Evolutionary conservation across 2,329 filamentous ascomycete species (phyloP).

Genomic region (Elsinoe necatrix): DNA sequence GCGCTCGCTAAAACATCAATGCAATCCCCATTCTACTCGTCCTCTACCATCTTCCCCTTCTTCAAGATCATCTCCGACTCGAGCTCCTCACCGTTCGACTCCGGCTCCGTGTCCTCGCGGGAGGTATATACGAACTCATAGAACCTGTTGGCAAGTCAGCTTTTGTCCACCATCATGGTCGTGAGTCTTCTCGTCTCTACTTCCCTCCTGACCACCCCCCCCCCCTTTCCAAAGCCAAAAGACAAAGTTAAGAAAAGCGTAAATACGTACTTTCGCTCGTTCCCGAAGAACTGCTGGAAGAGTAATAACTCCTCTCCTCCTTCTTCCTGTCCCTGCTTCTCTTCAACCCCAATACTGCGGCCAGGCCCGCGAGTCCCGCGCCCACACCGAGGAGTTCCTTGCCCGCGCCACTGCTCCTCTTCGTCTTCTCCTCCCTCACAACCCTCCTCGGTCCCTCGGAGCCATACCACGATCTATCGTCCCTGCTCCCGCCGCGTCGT

Average conservation of each 20-base stretch:
- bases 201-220: neutral
- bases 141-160: slow-evolving; percentile 6
- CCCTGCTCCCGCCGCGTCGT: slow-evolving; percentile 48
- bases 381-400: slow-evolving; percentile 31
- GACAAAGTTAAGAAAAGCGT: neutral
- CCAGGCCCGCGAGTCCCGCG: slow-evolving; percentile 37
- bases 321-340: slow-evolving; percentile 29
- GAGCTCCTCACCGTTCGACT: slow-evolving; percentile 12
- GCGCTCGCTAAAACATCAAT: too few species aligned
- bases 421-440: slow-evolving; percentile 26
- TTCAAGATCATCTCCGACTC: slow-evolving; percentile 5
- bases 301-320: slow-evolving; percentile 37
- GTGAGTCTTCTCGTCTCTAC: neutral
- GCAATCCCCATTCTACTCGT: neutral
- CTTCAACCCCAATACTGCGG: slow-evolving; percentile 39
- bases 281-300: slow-evolving; percentile 15
- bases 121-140: slow-evolving; percentile 10
- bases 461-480: slow-evolving; percentile 42
- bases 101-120: slow-evolving; percentile 9
- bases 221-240: neutral
- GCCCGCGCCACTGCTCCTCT: slow-evolving; percentile 28
- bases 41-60: neutral
- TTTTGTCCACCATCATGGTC: neutral
- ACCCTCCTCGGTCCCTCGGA: slow-evolving; percentile 30
- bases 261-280: slow-evolving; percentile 37